These are phyloP conservation scores for Paecilomyces sp. DNA, from an alignment of 2,329 filamentous ascomycete species.

Conservation along the genomic window DNA sequence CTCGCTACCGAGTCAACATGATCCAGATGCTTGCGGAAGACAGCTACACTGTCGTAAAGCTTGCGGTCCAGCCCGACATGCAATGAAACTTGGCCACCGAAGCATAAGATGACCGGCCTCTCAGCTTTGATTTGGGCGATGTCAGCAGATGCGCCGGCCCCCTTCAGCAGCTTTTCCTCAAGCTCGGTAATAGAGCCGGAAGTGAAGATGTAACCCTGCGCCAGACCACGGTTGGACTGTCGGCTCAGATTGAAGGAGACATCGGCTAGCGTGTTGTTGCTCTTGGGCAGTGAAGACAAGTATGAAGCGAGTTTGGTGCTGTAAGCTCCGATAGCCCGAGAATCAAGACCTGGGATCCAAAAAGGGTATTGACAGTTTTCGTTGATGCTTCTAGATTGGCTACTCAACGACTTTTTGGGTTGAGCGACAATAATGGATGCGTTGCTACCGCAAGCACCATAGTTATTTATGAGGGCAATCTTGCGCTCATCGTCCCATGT, in stretches of 20 bases:
- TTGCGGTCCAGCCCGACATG: slow-evolving; percentile 18
- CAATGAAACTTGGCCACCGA: slow-evolving; percentile 32
- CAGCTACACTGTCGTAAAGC: slow-evolving; percentile 19
- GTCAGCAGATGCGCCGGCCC: slow-evolving; percentile 1
- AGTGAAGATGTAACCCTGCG: slow-evolving; percentile 14
- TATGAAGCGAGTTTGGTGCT: neutral
- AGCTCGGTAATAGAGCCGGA: slow-evolving; percentile 12
- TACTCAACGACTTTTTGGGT: neutral
- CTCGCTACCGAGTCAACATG: slow-evolving; percentile 20
- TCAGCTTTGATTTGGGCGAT: neutral
- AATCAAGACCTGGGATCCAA: slow-evolving; percentile 13
- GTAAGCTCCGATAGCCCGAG: slow-evolving; percentile 12
- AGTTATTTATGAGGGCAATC: slow-evolving; percentile 21
- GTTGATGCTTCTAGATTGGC: slow-evolving; percentile 3
- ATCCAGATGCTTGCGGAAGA: slow-evolving; percentile 27
- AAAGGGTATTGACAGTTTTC: slow-evolving; percentile 7
- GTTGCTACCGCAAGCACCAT: slow-evolving; percentile 22
- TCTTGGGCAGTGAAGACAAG: neutral
- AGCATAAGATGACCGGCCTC: slow-evolving; percentile 27
- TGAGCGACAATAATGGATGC: slow-evolving; percentile 20
- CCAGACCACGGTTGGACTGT: slow-evolving; percentile 9
- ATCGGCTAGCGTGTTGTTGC: slow-evolving; percentile 12
- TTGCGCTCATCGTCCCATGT: slow-evolving; percentile 4
- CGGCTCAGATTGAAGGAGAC: slow-evolving; percentile 24
- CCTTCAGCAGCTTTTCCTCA: slow-evolving; percentile 11